These are phyloP conservation scores for Papiliotrema nemorosa DNA, from an alignment of 1,284 basidiomycete species.

Conservation along the genomic window DNA sequence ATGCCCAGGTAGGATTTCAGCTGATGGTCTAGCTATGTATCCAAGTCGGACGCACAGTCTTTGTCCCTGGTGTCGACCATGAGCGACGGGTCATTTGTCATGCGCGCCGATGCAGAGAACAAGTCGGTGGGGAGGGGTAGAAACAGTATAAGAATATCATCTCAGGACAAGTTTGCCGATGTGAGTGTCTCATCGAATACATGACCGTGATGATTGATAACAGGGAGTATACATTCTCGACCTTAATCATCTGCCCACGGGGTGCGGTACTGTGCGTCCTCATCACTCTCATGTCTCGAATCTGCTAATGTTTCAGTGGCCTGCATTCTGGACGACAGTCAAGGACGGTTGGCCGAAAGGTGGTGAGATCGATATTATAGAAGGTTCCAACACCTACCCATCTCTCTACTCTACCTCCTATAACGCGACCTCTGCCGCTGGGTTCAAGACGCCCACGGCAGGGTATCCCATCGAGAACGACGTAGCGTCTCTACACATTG, in stretches of 20 bases:
- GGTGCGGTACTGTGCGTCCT: slow-evolving; percentile 42
- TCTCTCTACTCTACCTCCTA: slow-evolving; percentile 22
- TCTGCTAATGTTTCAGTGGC: slow-evolving; percentile 52
- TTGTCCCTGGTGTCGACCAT: slow-evolving; percentile 23
- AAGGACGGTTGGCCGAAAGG: slow-evolving; percentile 62
- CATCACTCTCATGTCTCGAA: neutral
- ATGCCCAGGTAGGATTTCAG: neutral
- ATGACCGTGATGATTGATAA: neutral
- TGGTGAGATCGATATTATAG: slow-evolving; percentile 84
- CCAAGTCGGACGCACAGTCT: slow-evolving; percentile 19
- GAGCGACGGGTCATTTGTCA: slow-evolving; percentile 23
- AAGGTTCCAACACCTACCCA: slow-evolving; percentile 61
- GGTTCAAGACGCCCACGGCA: slow-evolving; percentile 10
- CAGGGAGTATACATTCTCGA: slow-evolving; percentile 45
- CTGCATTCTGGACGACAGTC: slow-evolving; percentile 64
- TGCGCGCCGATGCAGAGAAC: slow-evolving; percentile 36
- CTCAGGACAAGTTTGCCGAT: slow-evolving; percentile 39
- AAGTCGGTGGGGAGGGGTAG: slow-evolving; percentile 38
- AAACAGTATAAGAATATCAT: slow-evolving; percentile 41
- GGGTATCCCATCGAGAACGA: slow-evolving; percentile 55
- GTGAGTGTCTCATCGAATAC: slow-evolving; percentile 19
- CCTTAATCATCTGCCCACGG: slow-evolving; percentile 45
- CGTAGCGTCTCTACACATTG: slow-evolving; percentile 63
- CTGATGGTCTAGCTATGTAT: slow-evolving; percentile 35
- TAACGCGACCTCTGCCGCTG: slow-evolving; percentile 21